Percentiles rank a stretch among this genome's conserved stretches.
Conservation (phyloP, 2,329 filamentous ascomycete genomes). For the Penicillium sp. region DNA sequence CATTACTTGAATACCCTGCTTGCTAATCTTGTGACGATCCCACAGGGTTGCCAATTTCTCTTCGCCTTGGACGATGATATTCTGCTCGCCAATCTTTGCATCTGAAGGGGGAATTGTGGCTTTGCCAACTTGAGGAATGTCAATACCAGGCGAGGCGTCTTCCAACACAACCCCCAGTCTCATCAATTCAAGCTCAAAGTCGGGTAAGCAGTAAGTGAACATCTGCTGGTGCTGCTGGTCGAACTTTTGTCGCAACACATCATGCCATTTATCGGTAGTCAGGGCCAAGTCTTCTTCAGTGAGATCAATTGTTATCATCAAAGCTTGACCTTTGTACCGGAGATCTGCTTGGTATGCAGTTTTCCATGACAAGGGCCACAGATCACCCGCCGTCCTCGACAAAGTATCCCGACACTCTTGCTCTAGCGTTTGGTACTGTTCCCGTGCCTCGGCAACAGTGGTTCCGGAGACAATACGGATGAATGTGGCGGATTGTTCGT, state of each 20-base stretch:
- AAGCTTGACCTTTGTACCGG: constrained; percentile 42
- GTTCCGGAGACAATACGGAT: constrained; percentile 37
- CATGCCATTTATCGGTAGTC: constrained; percentile 24
- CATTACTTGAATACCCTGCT: constrained; percentile 33
- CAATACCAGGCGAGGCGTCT: constrained; percentile 38
- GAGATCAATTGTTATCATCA: constrained; percentile 33
- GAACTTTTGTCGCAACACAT: constrained; percentile 34
- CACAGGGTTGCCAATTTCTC: constrained; percentile 38
- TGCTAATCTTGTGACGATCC: constrained; percentile 37
- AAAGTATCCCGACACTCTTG: constrained; percentile 34
- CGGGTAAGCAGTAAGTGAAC: constrained; percentile 39
- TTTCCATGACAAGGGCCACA: constrained; percentile 24
- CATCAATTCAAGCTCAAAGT: constrained; percentile 43
- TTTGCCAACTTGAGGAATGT: constrained; percentile 30
- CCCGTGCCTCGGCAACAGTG: constrained; percentile 27
- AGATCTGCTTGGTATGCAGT: constrained; percentile 40
- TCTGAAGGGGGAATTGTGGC: constrained; percentile 27
- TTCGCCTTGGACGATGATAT: constrained; percentile 36
- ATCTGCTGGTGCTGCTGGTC: constrained; percentile 39
- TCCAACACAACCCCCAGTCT: constrained; percentile 40
- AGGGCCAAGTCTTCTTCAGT: constrained; percentile 27
- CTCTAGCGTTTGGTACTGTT: constrained; percentile 31
- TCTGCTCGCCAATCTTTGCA: constrained; percentile 34
- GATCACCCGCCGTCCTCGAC: constrained; percentile 28
- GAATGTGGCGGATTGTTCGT: constrained; percentile 41